Conservation (phyloP, 2,329 filamentous ascomycete species). For the Myotisia sp. region DNA sequence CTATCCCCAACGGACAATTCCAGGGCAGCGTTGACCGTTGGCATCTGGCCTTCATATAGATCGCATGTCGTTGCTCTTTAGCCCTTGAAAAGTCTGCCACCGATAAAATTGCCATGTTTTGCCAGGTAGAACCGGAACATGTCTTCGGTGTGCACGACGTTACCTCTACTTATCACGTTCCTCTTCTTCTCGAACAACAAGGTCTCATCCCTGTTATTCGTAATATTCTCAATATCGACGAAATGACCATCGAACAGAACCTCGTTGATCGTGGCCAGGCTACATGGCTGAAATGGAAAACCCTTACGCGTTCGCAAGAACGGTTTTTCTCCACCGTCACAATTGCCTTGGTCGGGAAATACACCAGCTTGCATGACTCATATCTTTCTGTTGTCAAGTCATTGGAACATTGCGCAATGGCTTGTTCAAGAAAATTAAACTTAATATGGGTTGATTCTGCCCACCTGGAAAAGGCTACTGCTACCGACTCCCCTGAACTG, state of each 20-base stretch:
- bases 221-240: slow-evolving; percentile 50
- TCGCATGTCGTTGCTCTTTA: slow-evolving; percentile 80
- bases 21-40: slow-evolving; percentile 2
- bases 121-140: slow-evolving; percentile 72
- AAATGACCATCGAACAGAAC: slow-evolving; percentile 37
- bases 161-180: slow-evolving; percentile 83
- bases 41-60: too few species aligned
- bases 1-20: slow-evolving; percentile 9
- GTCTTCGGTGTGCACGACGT: slow-evolving; percentile 82
- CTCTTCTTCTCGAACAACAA: slow-evolving; percentile 77
- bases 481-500: slow-evolving; percentile 49
- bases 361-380: slow-evolving; percentile 68
- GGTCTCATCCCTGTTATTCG: slow-evolving; percentile 55
- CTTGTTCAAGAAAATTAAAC: slow-evolving; percentile 62
- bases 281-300: slow-evolving; percentile 71
- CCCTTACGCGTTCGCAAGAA: slow-evolving; percentile 52
- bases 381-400: slow-evolving; percentile 77
- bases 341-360: slow-evolving; percentile 88
- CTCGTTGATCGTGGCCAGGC: slow-evolving; percentile 48
- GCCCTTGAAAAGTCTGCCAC: slow-evolving; percentile 60
- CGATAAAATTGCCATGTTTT: slow-evolving; percentile 77
- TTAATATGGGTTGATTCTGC: slow-evolving; percentile 75
- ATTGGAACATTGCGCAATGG: slow-evolving; percentile 84
- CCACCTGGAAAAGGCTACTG: slow-evolving; percentile 57
- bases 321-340: slow-evolving; percentile 54